phyloP scores from a whole-genome alignment of 345 rosid species.

The Hibiscus syriacus region DNA sequence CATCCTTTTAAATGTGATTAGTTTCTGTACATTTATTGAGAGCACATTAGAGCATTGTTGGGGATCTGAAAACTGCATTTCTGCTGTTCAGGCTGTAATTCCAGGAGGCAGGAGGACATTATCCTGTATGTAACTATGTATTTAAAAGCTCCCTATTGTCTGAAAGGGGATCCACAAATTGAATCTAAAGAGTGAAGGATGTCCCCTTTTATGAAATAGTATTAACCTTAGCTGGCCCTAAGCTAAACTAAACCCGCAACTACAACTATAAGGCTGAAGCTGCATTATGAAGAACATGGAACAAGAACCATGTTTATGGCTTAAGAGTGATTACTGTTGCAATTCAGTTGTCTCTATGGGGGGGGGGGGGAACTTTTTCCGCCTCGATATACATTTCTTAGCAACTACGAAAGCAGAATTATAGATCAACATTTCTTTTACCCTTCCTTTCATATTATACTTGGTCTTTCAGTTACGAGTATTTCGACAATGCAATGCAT shows the following conservation, averaged over 20 bases:
- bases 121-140: not conserved
- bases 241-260: not conserved
- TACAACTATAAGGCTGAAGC: not conserved
- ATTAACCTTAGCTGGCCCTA: not conserved
- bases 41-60: not conserved
- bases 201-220: not conserved
- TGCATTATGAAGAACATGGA: not conserved
- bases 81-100: not conserved
- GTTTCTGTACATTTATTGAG: not conserved
- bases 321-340: not conserved
- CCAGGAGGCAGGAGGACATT: no score
- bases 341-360: not conserved
- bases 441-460: not conserved
- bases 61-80: not conserved
- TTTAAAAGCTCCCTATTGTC: not conserved
- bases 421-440: not conserved
- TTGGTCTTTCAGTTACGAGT: not conserved
- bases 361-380: not conserved
- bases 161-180: not conserved
- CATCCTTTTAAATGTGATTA: not conserved
- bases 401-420: not conserved
- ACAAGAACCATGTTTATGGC: not conserved
- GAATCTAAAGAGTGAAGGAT: not conserved
- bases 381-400: not conserved
- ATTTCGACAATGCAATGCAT: not conserved